Evolutionary conservation across 768 basidiomycete genomes (phyloP), one percentile per base, ranked within the genome.

Genomic region (Lactarius psammicola): DNA sequence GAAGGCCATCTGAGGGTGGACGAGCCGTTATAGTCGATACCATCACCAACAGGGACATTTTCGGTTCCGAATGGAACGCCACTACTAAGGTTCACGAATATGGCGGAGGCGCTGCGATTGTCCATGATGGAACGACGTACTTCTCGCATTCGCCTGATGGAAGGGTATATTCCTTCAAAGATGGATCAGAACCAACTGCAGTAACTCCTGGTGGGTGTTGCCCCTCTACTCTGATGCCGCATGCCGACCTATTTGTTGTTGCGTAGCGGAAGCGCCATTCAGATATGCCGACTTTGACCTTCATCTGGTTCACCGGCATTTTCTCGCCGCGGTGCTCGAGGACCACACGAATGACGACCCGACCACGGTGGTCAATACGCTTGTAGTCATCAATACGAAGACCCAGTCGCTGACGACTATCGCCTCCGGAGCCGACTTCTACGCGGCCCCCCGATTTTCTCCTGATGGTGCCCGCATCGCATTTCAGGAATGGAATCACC

Each of bases 401-500:
- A 75, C 78, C 4, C 79, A 82, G 67, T 74, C 75, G 0, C 72
- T 88, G 2, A 74, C 78, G 8, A 74, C 81, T 5, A 74, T 92
- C 46, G 76, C 78, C 2, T 75, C 79, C 0, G 89, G 87, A 6
- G 84, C 85, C 5, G 89, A 92, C 72, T 93, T 93, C 76, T 94
- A 92, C 73, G 80, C 82, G 53, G 74, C 79, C 1, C 85, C 88
- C 0, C 75, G 74, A 31, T 87, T 88, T 76, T 85, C 84, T 34
- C 82, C 85, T 0, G 81, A 86, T 66, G 89, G 88, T 0, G 77
- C 74, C 40, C 79, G 77, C 60, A 69, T 91, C 20, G 81, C 80
- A 1, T 92, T 86, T 85, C 77, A 84, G 49, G 80, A 87, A 66
- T 90, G 89, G 90, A 80, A 74, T 67, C 87, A 87, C 59, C 87